Conservation (phyloP, 2,329 filamentous ascomycete genomes). For the Cladosporium sp. region DNA sequence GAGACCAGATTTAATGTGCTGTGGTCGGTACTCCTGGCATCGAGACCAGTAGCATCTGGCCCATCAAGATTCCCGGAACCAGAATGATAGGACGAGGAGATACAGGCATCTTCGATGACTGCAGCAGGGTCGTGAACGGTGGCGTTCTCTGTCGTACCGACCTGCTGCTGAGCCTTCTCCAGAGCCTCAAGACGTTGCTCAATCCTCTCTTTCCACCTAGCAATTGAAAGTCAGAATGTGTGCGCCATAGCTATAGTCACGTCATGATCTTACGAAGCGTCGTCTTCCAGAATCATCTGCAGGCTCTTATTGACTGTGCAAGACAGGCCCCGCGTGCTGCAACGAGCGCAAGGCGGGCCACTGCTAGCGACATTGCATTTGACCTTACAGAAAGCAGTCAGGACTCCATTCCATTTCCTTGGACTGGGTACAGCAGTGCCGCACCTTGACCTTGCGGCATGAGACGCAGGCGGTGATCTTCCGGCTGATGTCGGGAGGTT, state of each 20-base stretch:
- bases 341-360: slow-evolving; percentile 37
- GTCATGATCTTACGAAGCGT: slow-evolving; percentile 32
- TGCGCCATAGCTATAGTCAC: no score
- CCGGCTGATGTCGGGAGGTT: slow-evolving; percentile 25
- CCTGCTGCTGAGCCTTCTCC: not conserved
- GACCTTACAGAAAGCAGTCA: slow-evolving; percentile 20
- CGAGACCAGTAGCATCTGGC: not conserved
- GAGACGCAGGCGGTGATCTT: slow-evolving; percentile 37
- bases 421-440: no score
- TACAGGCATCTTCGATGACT: not conserved
- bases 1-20: not conserved
- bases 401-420: no score
- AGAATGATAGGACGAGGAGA: not conserved
- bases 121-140: not conserved
- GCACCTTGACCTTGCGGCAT: slow-evolving; percentile 37
- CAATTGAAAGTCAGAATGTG: not conserved
- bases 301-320: slow-evolving; percentile 41
- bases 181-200: not conserved
- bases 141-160: not conserved
- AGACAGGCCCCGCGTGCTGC: slow-evolving; percentile 37
- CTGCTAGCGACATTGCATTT: slow-evolving; percentile 41
- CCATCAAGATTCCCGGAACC: not conserved
- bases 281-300: slow-evolving; percentile 40
- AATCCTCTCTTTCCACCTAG: not conserved
- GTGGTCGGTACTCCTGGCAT: not conserved